Evolutionary conservation across 441 rosid species (phyloP).

Genomic region (Arabidopsis lyrata): DNA sequence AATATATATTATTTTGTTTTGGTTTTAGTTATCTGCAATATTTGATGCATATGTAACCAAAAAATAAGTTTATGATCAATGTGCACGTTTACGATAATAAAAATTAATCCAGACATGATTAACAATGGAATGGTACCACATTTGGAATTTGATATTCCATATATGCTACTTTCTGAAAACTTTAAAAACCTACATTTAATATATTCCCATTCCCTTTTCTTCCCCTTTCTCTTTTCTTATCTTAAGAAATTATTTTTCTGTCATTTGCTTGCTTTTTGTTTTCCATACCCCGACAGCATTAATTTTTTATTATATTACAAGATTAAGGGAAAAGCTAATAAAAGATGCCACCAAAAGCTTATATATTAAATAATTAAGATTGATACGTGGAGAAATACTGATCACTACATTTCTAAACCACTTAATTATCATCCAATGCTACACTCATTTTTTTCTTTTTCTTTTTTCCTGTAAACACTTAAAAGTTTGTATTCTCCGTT

Average conservation of each 20-base stretch:
- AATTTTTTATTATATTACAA: conserved; percentile 28
- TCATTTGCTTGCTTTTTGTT: conserved; percentile 46
- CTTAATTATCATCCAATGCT: conserved; percentile 5
- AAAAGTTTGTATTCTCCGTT: conserved; percentile 9
- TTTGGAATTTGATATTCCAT: conserved; percentile 21
- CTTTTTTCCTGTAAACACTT: not conserved
- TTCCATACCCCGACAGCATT: conserved; percentile 42
- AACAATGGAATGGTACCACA: conserved; percentile 7
- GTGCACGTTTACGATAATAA: conserved; percentile 8
- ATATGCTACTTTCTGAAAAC: conserved; percentile 26
- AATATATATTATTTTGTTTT: too few species aligned
- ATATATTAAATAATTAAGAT: conserved; percentile 29
- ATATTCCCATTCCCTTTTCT: conserved; percentile 18
- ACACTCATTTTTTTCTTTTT: not conserved
- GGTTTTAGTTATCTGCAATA: not conserved
- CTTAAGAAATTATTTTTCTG: conserved; percentile 24
- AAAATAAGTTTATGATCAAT: conserved; percentile 1
- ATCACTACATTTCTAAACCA: conserved; percentile 27
- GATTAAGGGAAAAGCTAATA: conserved; percentile 34
- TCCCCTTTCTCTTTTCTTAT: conserved; percentile 39
- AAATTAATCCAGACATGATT: conserved; percentile 16
- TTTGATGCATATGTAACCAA: not conserved
- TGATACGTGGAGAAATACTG: conserved; percentile 37
- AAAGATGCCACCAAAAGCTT: conserved; percentile 39
- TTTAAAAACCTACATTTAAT: conserved; percentile 5